These are phyloP conservation scores for Chrysopogon serrulatus DNA, from an alignment of 176 grass and related monocot species.

Conservation along the genomic window DNA sequence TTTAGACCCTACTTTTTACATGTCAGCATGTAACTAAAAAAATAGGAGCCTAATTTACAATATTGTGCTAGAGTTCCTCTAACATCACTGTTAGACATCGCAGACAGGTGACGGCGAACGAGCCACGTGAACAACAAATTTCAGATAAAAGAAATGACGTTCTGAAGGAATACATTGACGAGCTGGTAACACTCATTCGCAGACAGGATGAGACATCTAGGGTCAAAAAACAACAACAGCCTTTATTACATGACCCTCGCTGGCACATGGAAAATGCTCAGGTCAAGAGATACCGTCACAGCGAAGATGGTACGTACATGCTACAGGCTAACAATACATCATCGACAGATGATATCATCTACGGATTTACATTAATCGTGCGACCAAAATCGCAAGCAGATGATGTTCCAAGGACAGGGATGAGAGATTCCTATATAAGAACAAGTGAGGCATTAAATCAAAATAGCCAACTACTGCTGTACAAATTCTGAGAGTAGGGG, in stretches of 20 bases:
- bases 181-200: not conserved
- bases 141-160: no score
- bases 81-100: no score
- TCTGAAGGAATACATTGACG: no score
- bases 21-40: no score
- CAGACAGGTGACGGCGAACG: not conserved
- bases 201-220: not conserved
- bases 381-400: not conserved
- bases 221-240: conserved; percentile 2
- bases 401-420: not conserved
- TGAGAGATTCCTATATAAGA: conserved; percentile 12
- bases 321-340: conserved; percentile 28
- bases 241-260: conserved; percentile 31
- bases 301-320: conserved; percentile 20
- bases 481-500: conserved; percentile 26
- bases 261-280: conserved; percentile 30
- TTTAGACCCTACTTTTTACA: no score
- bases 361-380: conserved; percentile 32
- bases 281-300: conserved; percentile 11
- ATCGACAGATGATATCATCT: conserved; percentile 4
- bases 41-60: no score
- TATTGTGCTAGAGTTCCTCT: no score
- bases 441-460: conserved; percentile 3
- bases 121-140: not conserved
- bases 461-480: conserved; percentile 28